phyloP scores from a whole-genome alignment of 441 rosid species.

The Populus tomentosa region DNA sequence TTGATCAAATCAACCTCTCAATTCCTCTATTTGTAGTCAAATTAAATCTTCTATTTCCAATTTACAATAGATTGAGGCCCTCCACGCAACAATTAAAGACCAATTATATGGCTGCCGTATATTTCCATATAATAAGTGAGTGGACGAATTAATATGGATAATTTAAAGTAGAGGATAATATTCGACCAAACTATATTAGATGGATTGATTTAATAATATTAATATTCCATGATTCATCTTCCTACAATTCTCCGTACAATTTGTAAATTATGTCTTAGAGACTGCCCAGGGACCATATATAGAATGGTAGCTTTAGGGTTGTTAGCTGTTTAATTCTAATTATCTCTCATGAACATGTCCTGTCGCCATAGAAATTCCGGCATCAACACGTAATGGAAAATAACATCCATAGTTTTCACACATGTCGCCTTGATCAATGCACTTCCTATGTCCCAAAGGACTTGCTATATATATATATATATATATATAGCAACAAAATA shows the following conservation, averaged over 20 bases:
- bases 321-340: slow-evolving; percentile 25
- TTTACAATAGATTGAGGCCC: not conserved
- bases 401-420: not conserved
- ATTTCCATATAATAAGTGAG: not conserved
- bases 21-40: not conserved
- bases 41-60: not conserved
- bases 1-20: not conserved
- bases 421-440: too few relatives aligned
- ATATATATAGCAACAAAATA: too few relatives aligned
- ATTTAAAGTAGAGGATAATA: not conserved
- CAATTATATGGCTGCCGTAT: not conserved
- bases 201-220: not conserved
- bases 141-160: not conserved
- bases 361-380: slow-evolving; percentile 15
- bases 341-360: slow-evolving; percentile 20
- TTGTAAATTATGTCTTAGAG: slow-evolving; percentile 4
- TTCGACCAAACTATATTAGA: not conserved
- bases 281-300: slow-evolving; percentile 22
- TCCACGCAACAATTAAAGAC: not conserved
- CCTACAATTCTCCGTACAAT: not conserved
- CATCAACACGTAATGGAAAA: not conserved
- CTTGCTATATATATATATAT: too few relatives aligned
- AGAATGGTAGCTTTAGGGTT: slow-evolving; percentile 18
- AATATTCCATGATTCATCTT: not conserved
- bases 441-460: too few relatives aligned